Base-by-base conservation (phyloP, 2,329 filamentous ascomycete genomes). In the Geoglossum cookeanum region DNA sequence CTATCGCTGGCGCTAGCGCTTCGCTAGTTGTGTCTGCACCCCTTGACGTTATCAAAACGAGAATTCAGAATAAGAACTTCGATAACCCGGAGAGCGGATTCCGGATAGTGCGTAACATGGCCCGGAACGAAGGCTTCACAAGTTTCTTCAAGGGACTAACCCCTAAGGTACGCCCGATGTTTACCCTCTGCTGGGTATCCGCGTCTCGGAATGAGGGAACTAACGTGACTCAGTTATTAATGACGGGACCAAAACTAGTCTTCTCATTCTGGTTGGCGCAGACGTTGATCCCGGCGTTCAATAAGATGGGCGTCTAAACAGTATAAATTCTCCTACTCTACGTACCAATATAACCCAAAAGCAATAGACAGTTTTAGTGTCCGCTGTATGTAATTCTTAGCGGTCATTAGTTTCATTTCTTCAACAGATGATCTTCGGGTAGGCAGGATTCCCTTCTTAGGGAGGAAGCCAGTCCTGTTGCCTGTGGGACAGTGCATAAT, bases 211-310 rank as follows among this genome's bases (percentile, higher is more conserved):
- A 27, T 13, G 3, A 1, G n/a, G n/a, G 9, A 17, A 29, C 44
- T 49, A 53, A 57, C 45, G 1, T 8, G n/a, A 13, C 15, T 22
- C 60, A 83, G 84, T 81, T 98, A 62, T 79, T 98, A 67, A 98
- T 98, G 92, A 98, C 92, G 15, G 94, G 92, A 29, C 92, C 92
- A 61, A 98, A 98, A 80, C 79, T 98, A 60, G 92, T 97, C 61
- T 98, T 98, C 77, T 96, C 90, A 60, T 98, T 98, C 83, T 98
- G 92, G 92, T 81, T 98, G 68, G 92, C 92, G 58, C 92, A 98
- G 77, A 97, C 92, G 33, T 77, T 98, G 66, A 98, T 98, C 68
- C 92, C 92, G 55, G 85, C 89, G 44, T 97, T 97, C 71, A 87
- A 80, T 66, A 80, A 81, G 29, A 53, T 53, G 49, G 49, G 49